Base-by-base conservation (phyloP, 768 basidiomycete genomes). In the Pisolithus albus region DNA sequence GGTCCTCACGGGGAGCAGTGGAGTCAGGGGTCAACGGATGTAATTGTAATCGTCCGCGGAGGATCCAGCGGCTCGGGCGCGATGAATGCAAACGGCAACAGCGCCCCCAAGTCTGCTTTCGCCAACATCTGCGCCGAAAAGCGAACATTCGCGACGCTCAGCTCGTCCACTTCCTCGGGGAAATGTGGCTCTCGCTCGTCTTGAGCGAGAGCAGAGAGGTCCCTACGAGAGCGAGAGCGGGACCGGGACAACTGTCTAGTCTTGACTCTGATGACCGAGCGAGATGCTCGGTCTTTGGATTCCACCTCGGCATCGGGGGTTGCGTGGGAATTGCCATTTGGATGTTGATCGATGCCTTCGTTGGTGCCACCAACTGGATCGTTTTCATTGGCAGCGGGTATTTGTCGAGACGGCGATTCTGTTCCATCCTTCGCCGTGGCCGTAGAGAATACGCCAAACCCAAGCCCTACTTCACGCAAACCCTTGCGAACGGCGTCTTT, bases 11-110 rank as follows among this genome's bases (percentile, higher is more conserved):
- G 10, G 13, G 23, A 47, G 41, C 39, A 21, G 54, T 58, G 13
- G 66, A 67, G 49, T 61, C 63, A 30, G 55, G 44, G 36, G 53
- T 52, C 9, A 58, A 46, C n/a, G 52, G 52, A 8, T 53, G 55
- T 28, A 39, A 28, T 53, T 46, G 52, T 36, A 34, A 34, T 61
- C 15, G 51, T 37, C 52, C 71, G 68, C 26, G 77, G 74, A 46
- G 68, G 66, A 49, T 71, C 70, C 43, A 66, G 71, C 34, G 71
- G 63, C 68, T 92, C 85, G 2, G 89, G 90, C 19, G 84, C 76
- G 61, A 92, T 85, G 44, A 92, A 69, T 7, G 88, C 88, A 61
- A 92, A 92, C 5, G 89, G 89, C 56, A 92, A 74, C 19, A 84
- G 66, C 11, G 71, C 67, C 24, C 67, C 71, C 46, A 90, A 69